Percentiles rank a stretch among this genome's conserved stretches.
These are phyloP conservation scores for Amaranthus tricolor DNA, from an alignment of 179 eudicot genomes.

Conservation along the genomic window DNA sequence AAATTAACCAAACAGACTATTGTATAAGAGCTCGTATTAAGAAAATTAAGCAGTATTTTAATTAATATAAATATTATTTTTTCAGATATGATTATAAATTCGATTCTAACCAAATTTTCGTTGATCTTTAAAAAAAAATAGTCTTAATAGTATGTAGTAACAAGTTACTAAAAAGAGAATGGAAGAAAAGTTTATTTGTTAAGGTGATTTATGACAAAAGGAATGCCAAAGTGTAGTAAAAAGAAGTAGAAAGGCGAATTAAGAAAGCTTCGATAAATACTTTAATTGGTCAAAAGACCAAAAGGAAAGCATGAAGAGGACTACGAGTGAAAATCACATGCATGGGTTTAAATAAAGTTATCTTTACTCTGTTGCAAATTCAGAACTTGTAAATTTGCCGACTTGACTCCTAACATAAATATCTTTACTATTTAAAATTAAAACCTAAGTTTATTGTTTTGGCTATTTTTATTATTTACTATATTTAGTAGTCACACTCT, in stretches of 20 bases:
- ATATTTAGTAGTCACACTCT: no score
- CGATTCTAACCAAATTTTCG: no score
- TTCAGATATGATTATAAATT: no score
- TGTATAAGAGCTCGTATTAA: no score
- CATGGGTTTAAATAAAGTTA: conserved; percentile 20
- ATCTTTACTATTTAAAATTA: neutral
- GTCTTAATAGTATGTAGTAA: no score
- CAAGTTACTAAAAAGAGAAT: neutral
- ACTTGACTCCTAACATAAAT: neutral
- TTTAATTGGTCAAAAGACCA: conserved; percentile 22
- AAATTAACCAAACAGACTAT: no score
- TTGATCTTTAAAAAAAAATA: no score
- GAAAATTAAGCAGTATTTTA: no score
- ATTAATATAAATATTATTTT: no score
- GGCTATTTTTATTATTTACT: neutral
- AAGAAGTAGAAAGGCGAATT: conserved; percentile 11
- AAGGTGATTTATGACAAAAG: neutral
- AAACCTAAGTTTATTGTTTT: neutral
- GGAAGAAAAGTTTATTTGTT: neutral
- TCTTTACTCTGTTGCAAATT: conserved; percentile 6
- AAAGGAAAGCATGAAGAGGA: conserved; percentile 6
- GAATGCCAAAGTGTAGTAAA: neutral
- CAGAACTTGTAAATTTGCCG: conserved; percentile 9
- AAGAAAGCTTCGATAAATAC: conserved; percentile 7
- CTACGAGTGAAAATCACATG: neutral